Conservation (phyloP, 306 rosid species). For the Rosa persica region DNA sequence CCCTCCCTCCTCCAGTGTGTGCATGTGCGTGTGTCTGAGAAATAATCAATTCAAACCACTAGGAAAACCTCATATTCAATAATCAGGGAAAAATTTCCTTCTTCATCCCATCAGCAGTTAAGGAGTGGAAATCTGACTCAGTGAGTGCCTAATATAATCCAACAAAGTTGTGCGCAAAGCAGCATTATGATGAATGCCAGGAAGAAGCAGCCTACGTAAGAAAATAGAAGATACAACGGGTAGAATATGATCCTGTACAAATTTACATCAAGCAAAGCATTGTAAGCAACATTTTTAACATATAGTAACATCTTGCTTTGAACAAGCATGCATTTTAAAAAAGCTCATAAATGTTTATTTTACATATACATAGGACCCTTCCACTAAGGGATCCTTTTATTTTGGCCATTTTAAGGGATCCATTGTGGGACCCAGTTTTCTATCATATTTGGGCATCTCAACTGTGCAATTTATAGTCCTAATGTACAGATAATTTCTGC, state of each 20-base stretch:
- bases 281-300: conserved; percentile 19
- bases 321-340: not conserved
- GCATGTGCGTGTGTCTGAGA: not conserved
- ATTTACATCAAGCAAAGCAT: conserved; percentile 24
- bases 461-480: too few relatives aligned
- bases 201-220: conserved; percentile 79
- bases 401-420: too few relatives aligned
- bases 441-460: too few relatives aligned
- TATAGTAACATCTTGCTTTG: conserved; percentile 19
- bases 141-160: conserved; percentile 76
- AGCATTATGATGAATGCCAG: conserved; percentile 75
- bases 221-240: conserved; percentile 76
- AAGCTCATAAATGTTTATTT: not conserved
- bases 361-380: too few relatives aligned
- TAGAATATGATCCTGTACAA: conserved; percentile 68
- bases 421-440: too few relatives aligned
- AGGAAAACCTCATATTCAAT: conserved; percentile 79
- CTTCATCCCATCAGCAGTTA: conserved; percentile 79
- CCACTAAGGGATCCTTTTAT: too few relatives aligned
- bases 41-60: conserved; percentile 6
- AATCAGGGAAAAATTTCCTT: conserved; percentile 81
- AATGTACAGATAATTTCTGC: too few relatives aligned
- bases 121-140: conserved; percentile 67
- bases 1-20: not conserved
- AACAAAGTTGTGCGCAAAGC: conserved; percentile 72